Percentiles rank a stretch among this genome's conserved stretches.
Evolutionary conservation across 805 yeast genomes (phyloP).

Genomic region (Nakazawaea populi): DNA sequence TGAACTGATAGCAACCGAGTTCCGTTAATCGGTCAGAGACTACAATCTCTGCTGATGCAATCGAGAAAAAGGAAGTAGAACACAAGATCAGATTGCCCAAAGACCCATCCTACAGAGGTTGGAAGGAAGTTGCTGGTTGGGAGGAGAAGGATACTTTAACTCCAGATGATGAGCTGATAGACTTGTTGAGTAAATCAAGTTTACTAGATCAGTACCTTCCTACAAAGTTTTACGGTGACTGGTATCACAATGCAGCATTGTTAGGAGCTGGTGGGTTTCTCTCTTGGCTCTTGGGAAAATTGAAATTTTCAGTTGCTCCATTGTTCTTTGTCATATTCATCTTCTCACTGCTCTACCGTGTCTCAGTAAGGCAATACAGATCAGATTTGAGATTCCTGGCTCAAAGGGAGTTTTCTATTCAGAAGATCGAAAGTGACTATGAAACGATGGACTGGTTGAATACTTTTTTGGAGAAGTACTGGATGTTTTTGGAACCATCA

Average conservation of each 20-base stretch:
- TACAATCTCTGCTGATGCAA: conserved; percentile 7
- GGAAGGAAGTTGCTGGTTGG: conserved; percentile 94
- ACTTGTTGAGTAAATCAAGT: conserved; percentile 65
- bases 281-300: conserved; percentile 77
- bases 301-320: conserved; percentile 73
- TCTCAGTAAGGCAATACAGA: conserved; percentile 78
- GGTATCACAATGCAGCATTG: conserved; percentile 88
- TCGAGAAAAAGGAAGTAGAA: conserved; percentile 8
- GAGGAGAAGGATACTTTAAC: conserved; percentile 60
- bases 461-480: conserved; percentile 80
- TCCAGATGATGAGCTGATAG: conserved; percentile 66
- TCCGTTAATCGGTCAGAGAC: background rate
- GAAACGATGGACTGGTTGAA: conserved; percentile 97
- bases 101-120: conserved; percentile 74
- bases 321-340: conserved; percentile 64
- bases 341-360: conserved; percentile 69
- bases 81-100: conserved; percentile 37
- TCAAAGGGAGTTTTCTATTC: conserved; percentile 79
- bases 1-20: conserved; percentile 7
- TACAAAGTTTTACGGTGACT: conserved; percentile 79
- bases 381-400: conserved; percentile 68
- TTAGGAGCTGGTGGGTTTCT: conserved; percentile 60
- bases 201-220: conserved; percentile 72
- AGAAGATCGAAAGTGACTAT: conserved; percentile 77
- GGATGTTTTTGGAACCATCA: conserved; percentile 89